phyloP scores from a whole-genome alignment of 164 flowering plant genomes.

The Umbilicus rupestris region DNA sequence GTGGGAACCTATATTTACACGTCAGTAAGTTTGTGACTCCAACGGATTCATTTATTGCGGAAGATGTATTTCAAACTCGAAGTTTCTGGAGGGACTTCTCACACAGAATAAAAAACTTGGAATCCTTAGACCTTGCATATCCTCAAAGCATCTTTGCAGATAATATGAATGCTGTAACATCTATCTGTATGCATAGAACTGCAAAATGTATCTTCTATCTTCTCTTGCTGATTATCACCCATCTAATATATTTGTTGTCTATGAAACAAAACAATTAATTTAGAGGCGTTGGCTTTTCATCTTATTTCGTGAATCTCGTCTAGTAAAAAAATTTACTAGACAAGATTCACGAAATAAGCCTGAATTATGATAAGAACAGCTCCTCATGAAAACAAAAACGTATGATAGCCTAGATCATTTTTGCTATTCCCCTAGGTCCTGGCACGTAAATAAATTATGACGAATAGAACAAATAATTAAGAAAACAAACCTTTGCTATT shows the following conservation, averaged over 20 bases:
- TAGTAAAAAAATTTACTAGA: too few species aligned
- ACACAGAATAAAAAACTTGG: not conserved
- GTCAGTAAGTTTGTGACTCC: too few species aligned
- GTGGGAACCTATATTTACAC: too few species aligned
- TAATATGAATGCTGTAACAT: not conserved
- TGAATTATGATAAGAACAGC: not conserved
- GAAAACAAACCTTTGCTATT: constrained; percentile 69
- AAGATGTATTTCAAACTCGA: too few species aligned
- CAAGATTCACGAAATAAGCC: not conserved
- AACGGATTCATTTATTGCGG: too few species aligned
- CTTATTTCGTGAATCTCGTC: not conserved
- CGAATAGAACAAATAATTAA: not conserved
- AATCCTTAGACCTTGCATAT: not conserved
- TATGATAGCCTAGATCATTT: not conserved
- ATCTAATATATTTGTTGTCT: not conserved
- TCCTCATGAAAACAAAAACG: not conserved
- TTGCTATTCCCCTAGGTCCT: not conserved
- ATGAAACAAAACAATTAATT: not conserved
- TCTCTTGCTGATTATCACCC: not conserved
- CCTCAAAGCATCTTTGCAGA: not conserved
- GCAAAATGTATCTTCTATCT: not conserved
- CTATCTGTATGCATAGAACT: not conserved
- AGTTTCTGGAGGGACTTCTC: too few species aligned
- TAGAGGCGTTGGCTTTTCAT: not conserved
- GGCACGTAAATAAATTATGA: not conserved